Evolutionary conservation across 352 stramenopile genomes (phyloP).

Genomic region (Globisporangium takayamanum): DNA sequence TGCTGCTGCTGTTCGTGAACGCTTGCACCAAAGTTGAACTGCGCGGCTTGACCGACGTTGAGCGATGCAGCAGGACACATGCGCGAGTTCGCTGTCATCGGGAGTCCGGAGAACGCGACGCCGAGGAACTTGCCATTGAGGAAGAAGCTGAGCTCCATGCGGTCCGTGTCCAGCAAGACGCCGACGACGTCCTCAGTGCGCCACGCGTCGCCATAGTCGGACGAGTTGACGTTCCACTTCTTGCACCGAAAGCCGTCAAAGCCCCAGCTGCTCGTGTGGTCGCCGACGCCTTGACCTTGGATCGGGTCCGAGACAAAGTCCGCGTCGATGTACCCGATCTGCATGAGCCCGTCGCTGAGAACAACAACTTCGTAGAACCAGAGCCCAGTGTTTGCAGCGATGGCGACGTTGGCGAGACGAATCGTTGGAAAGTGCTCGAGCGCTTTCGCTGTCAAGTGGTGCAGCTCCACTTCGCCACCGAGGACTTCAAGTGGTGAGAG

Average conservation of each 20-base stretch:
- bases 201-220: constrained; percentile 85
- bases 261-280: constrained; percentile 87
- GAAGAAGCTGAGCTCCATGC: constrained; percentile 83
- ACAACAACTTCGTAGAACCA: constrained; percentile 91
- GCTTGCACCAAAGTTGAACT: constrained; percentile 73
- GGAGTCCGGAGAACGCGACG: constrained; percentile 63
- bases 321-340: constrained; percentile 91
- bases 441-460: constrained; percentile 43
- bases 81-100: constrained; percentile 29
- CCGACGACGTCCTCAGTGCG: constrained; percentile 77
- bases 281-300: constrained; percentile 88
- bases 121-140: constrained; percentile 89
- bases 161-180: constrained; percentile 81
- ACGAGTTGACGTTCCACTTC: constrained; percentile 83
- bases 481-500: constrained; percentile 38
- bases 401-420: constrained; percentile 31
- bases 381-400: constrained; percentile 51
- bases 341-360: constrained; percentile 87
- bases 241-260: constrained; percentile 89
- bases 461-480: constrained; percentile 64
- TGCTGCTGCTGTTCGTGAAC: background rate
- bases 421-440: constrained; percentile 82
- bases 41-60: constrained; percentile 71
- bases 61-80: constrained; percentile 83
- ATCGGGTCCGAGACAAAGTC: constrained; percentile 78